Evolutionary conservation across 495 filamentous ascomycete genomes (phyloP).

Genomic region (Thermothielavioides terrestris): DNA sequence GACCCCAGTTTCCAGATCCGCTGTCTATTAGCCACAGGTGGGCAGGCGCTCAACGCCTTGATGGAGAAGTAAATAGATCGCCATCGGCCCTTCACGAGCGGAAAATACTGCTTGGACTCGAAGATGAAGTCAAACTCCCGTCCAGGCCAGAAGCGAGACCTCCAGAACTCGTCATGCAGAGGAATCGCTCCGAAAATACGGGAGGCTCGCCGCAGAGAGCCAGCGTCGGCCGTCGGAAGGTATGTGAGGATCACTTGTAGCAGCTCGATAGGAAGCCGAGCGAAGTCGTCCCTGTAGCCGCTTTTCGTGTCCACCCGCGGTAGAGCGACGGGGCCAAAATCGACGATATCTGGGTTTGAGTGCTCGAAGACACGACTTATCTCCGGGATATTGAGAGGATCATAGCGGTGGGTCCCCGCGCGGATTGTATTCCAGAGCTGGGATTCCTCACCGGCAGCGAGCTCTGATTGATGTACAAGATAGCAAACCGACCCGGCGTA

Average conservation of each 20-base stretch:
- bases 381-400: background rate
- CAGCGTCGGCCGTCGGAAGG: background rate
- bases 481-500: background rate
- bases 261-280: background rate
- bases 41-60: background rate
- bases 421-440: background rate
- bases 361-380: background rate
- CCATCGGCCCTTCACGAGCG: background rate
- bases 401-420: too few relatives aligned
- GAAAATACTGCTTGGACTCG: background rate
- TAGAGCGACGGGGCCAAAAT: too few relatives aligned
- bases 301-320: too few relatives aligned
- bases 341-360: background rate
- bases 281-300: background rate
- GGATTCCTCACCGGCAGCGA: too few relatives aligned
- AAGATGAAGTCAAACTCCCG: background rate
- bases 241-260: background rate
- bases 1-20: too few relatives aligned
- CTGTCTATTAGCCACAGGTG: too few relatives aligned
- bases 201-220: background rate
- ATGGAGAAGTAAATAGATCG: background rate
- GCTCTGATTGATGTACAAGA: too few relatives aligned
- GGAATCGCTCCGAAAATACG: background rate
- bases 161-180: background rate
- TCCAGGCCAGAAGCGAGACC: background rate